Base-by-base conservation (phyloP, 1,139 yeast species). In the Debaryomyces subglobosus region DNA sequence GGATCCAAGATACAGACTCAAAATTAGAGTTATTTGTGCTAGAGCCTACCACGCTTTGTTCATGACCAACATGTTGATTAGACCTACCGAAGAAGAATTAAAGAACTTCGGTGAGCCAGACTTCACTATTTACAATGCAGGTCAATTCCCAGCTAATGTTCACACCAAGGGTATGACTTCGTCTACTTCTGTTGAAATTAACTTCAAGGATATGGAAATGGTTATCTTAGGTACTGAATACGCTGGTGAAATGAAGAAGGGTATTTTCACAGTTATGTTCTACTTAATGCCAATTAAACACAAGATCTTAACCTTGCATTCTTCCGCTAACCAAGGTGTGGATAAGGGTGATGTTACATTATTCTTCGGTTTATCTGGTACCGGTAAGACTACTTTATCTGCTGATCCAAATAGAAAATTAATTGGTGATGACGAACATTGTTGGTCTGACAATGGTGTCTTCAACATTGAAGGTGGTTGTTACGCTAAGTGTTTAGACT, bases 381-480 rank as follows among this genome's bases (percentile, higher is more conserved):
- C 99, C 46, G 99, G 99, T 74, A 94, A 94, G 80, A 94, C 99
- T 59, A 94, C 99, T 25, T 79, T 94, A 60, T 89, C 96, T 61
- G 98, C 98, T 50, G 99, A 94, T 70, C 97, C 97, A 54, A 80
- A 89, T 76, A 88, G 99, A 74, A 76, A 83, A 69, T 83, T 94
- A 71, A 94, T 94, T 67, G 99, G 99, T 72, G 99, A 94, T 69
- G 99, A 94, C 69, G 99, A 94, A 78, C 99, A 94, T 78, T 94
- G 98, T 78, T 94, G 99, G 99, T 89, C 97, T 32, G 96, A 94
- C 72, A 79, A 88, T 59, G 99, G 99, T 77, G 97, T 94, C 53
- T 94, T 94, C 85, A 94, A 94, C 84, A 92, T 94, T 66, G 99
- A 94, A 78, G 99, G 99, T 74, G 99, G 99, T 58, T 94, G 99